Conservation (phyloP, 1,284 basidiomycete species). For the Sanghuangporus weigelae region DNA sequence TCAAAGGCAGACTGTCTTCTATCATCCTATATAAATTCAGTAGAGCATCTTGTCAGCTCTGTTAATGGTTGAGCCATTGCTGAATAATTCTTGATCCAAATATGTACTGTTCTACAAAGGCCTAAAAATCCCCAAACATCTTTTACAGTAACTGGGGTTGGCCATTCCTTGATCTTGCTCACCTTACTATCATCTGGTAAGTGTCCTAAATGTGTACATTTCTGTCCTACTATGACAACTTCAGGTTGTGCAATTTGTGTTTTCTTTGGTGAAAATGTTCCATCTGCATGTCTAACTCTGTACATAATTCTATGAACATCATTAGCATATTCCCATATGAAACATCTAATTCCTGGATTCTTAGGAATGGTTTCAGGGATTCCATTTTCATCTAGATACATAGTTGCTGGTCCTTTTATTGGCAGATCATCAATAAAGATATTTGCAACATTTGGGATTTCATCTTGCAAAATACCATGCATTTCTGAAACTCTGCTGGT, state of each 20-base stretch:
- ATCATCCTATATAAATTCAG: too few species aligned
- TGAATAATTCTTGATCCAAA: slow-evolving; percentile 1
- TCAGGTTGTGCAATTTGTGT: too few species aligned
- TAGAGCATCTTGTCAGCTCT: too few species aligned
- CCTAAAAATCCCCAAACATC: slow-evolving; percentile 1
- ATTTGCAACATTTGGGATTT: slow-evolving; percentile 24
- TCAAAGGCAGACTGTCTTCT: too few species aligned
- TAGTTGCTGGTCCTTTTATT: slow-evolving; percentile 17
- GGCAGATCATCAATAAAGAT: slow-evolving; percentile 24
- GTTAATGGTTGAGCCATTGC: too few species aligned
- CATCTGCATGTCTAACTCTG: slow-evolving; percentile 19
- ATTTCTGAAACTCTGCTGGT: too few species aligned
- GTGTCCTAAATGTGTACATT: too few species aligned
- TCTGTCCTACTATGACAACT: too few species aligned
- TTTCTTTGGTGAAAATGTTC: slow-evolving; percentile 23
- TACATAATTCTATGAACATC: slow-evolving; percentile 29
- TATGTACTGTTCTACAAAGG: background rate
- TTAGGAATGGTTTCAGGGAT: slow-evolving; percentile 24
- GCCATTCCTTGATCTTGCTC: background rate
- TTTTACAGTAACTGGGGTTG: background rate
- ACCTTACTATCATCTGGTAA: too few species aligned
- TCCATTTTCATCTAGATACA: slow-evolving; percentile 23
- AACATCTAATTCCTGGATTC: slow-evolving; percentile 30
- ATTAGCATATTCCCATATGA: slow-evolving; percentile 32
- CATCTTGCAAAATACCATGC: slow-evolving; percentile 31